Evolutionary conservation across 1,284 basidiomycete genomes (phyloP), one percentile per base, ranked within the genome.

Genomic region (Rhizopogon parksii): DNA sequence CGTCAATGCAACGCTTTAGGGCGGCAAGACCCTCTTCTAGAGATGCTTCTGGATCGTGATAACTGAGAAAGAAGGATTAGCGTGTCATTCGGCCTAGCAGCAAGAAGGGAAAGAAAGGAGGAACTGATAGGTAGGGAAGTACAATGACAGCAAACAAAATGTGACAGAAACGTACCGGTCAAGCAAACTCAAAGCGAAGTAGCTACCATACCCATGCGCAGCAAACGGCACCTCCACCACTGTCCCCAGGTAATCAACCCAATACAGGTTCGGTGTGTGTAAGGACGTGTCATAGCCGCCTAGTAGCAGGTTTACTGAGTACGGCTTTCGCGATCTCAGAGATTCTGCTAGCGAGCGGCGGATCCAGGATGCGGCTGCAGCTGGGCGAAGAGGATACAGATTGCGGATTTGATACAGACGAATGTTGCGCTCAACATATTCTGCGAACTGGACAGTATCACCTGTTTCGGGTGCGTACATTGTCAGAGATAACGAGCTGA

Each of bases 171-270:
- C 79, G 52, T 68, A 94, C 83, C 88, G 78, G 65, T 99, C 95
- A 56, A 99, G 78, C 62, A 95, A 90, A 79, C 88, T 86, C 60
- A 98, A 74, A 17, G 84, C 87, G 67, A 99, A 95, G 71, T 95
- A 95, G 54, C 87, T 82, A 36, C 93, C 95, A 66, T 98, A 95
- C 1, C 95, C 96, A 66, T 98, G 95, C 0, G 94, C 94, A 6
- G 85, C 95, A 67, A 95, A 99, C 0, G 95, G 94, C 4, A 98
- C 89, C 47, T 85, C 80, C 2, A 85, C 82, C 62, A 90, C 78
- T 6, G 95, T 96, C 36, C 95, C 95, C 40, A 96, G 78, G 67
- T 96, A 94, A 72, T 99, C 95, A 56, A 97, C 77, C 94, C 95
- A 98, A 73, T 95, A 97, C 4, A 98, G 78, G 57, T 88, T 85